Conservation (phyloP, 2,329 filamentous ascomycete genomes). For the Dothideomycetes sp. region DNA sequence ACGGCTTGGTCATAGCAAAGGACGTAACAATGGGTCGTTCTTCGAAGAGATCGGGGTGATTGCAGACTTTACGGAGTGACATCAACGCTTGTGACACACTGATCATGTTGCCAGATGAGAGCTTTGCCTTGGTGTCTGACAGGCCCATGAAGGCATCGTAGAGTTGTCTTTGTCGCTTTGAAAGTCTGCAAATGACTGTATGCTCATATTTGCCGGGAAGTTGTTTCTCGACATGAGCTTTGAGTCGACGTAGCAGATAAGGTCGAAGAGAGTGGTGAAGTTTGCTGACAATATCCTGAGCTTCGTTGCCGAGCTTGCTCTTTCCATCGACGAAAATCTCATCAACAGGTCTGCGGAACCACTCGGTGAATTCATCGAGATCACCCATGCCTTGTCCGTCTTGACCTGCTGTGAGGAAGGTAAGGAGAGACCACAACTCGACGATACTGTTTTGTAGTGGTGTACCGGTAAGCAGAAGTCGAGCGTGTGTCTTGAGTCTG, state of each 20-base stretch:
- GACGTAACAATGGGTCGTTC: slow-evolving; percentile 95
- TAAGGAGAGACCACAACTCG: slow-evolving; percentile 91
- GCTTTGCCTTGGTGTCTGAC: slow-evolving; percentile 76
- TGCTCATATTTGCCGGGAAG: slow-evolving; percentile 98
- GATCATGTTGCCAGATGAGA: slow-evolving; percentile 89
- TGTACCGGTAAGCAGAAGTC: slow-evolving; percentile 84
- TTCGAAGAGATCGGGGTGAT: slow-evolving; percentile 94
- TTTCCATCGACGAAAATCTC: slow-evolving; percentile 93
- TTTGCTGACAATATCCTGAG: slow-evolving; percentile 82
- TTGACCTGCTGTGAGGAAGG: slow-evolving; percentile 89
- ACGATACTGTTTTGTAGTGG: slow-evolving; percentile 95
- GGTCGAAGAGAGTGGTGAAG: slow-evolving; percentile 89
- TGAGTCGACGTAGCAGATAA: slow-evolving; percentile 81
- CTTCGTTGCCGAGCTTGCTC: slow-evolving; percentile 89
- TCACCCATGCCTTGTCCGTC: slow-evolving; percentile 79
- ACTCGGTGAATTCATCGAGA: slow-evolving; percentile 90
- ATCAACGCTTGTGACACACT: slow-evolving; percentile 98
- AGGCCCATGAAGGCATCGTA: slow-evolving; percentile 95
- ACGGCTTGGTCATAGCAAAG: slow-evolving; percentile 67
- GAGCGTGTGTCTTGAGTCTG: slow-evolving; percentile 81
- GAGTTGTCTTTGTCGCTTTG: slow-evolving; percentile 86
- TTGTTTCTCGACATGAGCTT: slow-evolving; percentile 96
- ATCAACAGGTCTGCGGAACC: slow-evolving; percentile 90
- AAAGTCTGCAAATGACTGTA: slow-evolving; percentile 88
- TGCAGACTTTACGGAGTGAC: slow-evolving; percentile 96